Conservation (phyloP, 176 grass and related monocot species). For the Otatea glauca region DNA sequence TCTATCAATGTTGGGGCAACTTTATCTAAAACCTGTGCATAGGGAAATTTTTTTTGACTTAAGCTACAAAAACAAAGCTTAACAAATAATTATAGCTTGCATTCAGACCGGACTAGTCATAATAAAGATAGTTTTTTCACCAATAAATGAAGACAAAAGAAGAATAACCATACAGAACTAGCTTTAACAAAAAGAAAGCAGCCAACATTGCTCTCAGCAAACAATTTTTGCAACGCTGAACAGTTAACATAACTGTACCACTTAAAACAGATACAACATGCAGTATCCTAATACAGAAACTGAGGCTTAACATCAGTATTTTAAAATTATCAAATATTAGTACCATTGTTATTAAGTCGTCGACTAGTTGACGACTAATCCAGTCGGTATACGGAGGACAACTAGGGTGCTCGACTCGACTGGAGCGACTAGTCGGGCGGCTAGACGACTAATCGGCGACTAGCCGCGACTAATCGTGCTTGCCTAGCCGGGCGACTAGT, state of each 20-base stretch:
- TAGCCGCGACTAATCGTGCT: no score
- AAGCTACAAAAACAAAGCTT: neutral
- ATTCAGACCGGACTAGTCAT: neutral
- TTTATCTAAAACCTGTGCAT: constrained; percentile 84
- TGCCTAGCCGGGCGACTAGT: no score
- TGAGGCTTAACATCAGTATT: neutral
- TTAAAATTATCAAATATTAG: neutral
- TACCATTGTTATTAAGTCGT: no score
- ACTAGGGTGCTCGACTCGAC: no score
- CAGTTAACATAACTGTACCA: constrained; percentile 7
- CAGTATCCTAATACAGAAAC: neutral
- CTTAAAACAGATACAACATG: neutral
- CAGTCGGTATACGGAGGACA: no score
- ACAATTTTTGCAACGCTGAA: constrained; percentile 20
- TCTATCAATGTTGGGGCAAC: constrained; percentile 78
- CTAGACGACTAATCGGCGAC: no score
- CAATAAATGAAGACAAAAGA: neutral
- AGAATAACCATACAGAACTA: constrained; percentile 20
- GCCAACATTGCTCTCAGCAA: neutral
- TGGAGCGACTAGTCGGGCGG: no score
- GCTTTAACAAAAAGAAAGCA: constrained; percentile 25
- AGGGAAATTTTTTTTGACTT: constrained; percentile 1
- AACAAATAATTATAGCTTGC: neutral
- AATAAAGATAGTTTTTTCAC: neutral
- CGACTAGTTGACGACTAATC: no score